Base-by-base conservation (phyloP, 306 rosid species). In the Morella rubra region DNA sequence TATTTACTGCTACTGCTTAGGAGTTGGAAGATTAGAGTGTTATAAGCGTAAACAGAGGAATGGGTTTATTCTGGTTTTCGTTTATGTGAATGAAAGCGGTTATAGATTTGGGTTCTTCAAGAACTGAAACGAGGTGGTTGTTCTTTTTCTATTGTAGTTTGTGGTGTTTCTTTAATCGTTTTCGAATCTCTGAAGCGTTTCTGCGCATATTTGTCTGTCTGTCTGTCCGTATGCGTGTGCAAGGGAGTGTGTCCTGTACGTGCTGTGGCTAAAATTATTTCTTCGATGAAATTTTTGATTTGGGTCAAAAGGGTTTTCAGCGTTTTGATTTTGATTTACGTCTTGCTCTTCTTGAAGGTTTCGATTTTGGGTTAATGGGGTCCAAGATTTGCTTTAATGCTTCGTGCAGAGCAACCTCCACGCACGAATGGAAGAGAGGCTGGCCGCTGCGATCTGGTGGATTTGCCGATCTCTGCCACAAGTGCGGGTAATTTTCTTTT, bases 391-490 rank as follows among this genome's bases (percentile, higher is more conserved):
- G 97, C 85, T 87, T 78, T 66, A 91, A 88, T 80, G 90, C 62
- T 53, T 83, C 80, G 73, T 92, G 96, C 75, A 81, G 76, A 60
- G 67, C 86, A 71, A 68, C 71, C 52, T 58, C 71, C 40, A 24
- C 81, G 6, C 89, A 76, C 64, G 90, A 92, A 53, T 90, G 97
- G 96, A 92, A 85, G 86, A 89, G 75, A 76, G 99, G 99, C 27
- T 95, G 99, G 99, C 84, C 87, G 76, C 72, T 92, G 59, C 86
- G 96, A 92, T 88, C 96, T 76, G 97, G 93, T 82, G 96, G 96
- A 87, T 95, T 88, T 44, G 93, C 97, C n/a, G 86, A 88, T 83
- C 91, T 92, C 49, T 95, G 99, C 83, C 78, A 19, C 80, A 81
- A 78, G 71, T 95, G 99, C 93, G 99, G 99, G 99, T 95, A 92